A percentile compares a stretch with the other conserved stretches of the same genome.
Evolutionary conservation across 495 filamentous ascomycete species (phyloP).

Genomic region (Diplogelasinospora grovesii): DNA sequence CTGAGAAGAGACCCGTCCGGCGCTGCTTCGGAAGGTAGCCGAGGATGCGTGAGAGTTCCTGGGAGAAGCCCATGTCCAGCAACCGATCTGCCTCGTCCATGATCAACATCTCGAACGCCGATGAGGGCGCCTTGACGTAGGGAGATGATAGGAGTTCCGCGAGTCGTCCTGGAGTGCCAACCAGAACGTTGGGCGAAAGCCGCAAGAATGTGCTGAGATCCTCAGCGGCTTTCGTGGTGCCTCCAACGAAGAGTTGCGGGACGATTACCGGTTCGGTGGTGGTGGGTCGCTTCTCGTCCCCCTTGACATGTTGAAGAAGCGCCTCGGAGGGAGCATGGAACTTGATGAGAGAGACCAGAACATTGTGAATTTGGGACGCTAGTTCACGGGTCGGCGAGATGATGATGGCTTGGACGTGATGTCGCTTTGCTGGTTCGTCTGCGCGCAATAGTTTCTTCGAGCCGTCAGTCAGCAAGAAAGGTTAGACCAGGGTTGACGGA

Average conservation of each 20-base stretch:
- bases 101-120: constrained; percentile 83
- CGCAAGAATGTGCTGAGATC: constrained; percentile 78
- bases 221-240: constrained; percentile 72
- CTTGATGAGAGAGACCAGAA: constrained; percentile 66
- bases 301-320: constrained; percentile 40
- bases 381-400: constrained; percentile 91
- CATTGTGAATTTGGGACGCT: constrained; percentile 80
- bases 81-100: constrained; percentile 92
- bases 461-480: not conserved
- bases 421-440: constrained; percentile 69
- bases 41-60: constrained; percentile 80
- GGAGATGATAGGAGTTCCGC: constrained; percentile 84
- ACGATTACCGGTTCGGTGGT: constrained; percentile 54
- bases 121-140: constrained; percentile 81
- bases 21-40: constrained; percentile 83
- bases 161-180: constrained; percentile 84
- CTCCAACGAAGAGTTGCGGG: constrained; percentile 83
- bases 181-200: constrained; percentile 73
- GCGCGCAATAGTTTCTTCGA: constrained; percentile 57
- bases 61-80: constrained; percentile 91
- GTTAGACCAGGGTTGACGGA: too few relatives aligned
- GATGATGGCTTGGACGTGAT: constrained; percentile 85
- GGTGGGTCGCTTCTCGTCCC: constrained; percentile 46
- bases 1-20: constrained; percentile 88
- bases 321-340: constrained; percentile 78